Conservation (phyloP, 192 early-diverging fungal species). For the Lobosporangium transversale region DNA sequence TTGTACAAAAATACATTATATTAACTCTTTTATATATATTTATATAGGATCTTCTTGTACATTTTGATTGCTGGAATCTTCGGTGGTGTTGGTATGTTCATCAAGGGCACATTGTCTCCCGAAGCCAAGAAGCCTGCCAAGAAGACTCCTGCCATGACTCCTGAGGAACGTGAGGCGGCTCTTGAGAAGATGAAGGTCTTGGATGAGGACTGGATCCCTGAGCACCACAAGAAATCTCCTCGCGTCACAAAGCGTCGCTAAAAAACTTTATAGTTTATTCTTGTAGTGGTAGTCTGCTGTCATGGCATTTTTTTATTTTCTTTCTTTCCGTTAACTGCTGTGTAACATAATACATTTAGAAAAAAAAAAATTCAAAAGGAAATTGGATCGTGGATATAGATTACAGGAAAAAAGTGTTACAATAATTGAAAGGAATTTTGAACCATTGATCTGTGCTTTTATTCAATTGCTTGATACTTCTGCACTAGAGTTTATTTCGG, state of each 20-base stretch:
- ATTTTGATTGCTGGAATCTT: constrained; percentile 49
- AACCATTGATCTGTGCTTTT: too few species aligned
- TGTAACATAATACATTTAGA: too few species aligned
- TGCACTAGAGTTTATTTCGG: too few species aligned
- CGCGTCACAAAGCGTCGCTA: constrained; percentile 43
- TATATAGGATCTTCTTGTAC: constrained; percentile 47
- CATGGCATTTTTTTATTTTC: neutral
- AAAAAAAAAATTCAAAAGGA: too few species aligned
- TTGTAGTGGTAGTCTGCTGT: neutral
- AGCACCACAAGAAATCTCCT: constrained; percentile 56
- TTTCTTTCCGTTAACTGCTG: neutral
- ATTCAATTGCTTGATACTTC: too few species aligned
- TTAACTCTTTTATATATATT: neutral
- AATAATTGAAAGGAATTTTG: too few species aligned
- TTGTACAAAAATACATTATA: neutral
- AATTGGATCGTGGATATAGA: too few species aligned
- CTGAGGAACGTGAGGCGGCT: constrained; percentile 51
- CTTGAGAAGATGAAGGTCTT: constrained; percentile 49
- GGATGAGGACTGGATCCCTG: constrained; percentile 55
- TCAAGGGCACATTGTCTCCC: constrained; percentile 41
- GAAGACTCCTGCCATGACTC: constrained; percentile 44
- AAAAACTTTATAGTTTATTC: neutral
- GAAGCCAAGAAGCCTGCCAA: constrained; percentile 38
- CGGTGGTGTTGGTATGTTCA: constrained; percentile 37
- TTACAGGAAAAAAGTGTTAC: too few species aligned